Conservation (phyloP, 495 filamentous ascomycete species). For the Geopyxis carbonaria region DNA sequence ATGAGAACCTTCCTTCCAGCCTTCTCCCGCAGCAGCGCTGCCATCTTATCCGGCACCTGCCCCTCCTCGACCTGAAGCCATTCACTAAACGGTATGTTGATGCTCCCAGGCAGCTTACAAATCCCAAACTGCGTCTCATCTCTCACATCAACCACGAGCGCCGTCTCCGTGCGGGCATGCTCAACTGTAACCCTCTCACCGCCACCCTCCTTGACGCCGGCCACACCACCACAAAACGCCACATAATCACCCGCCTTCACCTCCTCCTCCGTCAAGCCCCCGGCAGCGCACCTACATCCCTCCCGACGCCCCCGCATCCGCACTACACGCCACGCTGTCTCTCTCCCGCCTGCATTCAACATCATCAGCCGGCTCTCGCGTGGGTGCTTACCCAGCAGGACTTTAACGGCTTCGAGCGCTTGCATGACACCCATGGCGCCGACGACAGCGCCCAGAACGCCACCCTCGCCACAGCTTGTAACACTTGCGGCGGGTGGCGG, state of each 20-base stretch:
- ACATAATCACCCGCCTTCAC: slow-evolving; percentile 16
- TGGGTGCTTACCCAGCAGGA: slow-evolving; percentile 25
- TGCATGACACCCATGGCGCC: slow-evolving; percentile 88
- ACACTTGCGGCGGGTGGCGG: slow-evolving; percentile 68
- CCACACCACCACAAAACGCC: slow-evolving; percentile 10
- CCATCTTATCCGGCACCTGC: slow-evolving; percentile 8
- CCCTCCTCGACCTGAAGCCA: slow-evolving; percentile 3
- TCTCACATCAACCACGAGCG: slow-evolving; percentile 43
- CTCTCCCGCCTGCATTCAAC: slow-evolving; percentile 26
- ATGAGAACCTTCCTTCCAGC: slow-evolving; percentile 42
- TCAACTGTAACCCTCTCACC: slow-evolving; percentile 1
- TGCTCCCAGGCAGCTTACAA: slow-evolving; percentile 49
- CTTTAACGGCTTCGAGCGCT: slow-evolving; percentile 74
- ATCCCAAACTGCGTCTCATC: slow-evolving; percentile 76
- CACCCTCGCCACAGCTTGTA: slow-evolving; percentile 73
- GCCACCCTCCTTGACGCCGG: neutral
- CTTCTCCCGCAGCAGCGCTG: slow-evolving; percentile 1
- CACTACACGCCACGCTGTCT: slow-evolving; percentile 50
- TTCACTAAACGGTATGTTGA: slow-evolving; percentile 22
- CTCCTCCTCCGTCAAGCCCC: slow-evolving; percentile 27
- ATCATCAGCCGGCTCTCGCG: slow-evolving; percentile 22
- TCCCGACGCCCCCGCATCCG: slow-evolving; percentile 47
- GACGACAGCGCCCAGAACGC: slow-evolving; percentile 81
- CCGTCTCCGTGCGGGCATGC: slow-evolving; percentile 7
- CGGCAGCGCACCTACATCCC: slow-evolving; percentile 54